Conservation (phyloP, 495 filamentous ascomycete species). For the Niebla homalea region DNA sequence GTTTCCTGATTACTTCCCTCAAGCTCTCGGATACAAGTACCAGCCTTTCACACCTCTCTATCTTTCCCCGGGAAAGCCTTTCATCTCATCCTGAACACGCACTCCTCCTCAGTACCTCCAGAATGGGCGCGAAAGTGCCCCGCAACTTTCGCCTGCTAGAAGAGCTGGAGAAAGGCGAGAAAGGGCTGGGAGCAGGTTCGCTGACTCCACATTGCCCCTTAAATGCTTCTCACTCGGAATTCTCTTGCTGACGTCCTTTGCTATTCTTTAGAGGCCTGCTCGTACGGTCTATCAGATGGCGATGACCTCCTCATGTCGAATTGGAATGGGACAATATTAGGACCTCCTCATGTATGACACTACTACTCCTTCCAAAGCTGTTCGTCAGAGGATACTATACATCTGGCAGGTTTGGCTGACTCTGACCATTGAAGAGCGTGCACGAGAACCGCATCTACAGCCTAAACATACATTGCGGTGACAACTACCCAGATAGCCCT, state of each 20-base stretch:
- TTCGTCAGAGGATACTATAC: neutral
- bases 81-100: neutral
- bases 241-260: neutral
- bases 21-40: too few relatives aligned
- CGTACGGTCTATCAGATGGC: constrained; percentile 86
- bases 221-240: neutral
- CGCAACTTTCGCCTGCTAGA: constrained; percentile 92
- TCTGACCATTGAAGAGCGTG: constrained; percentile 46
- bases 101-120: neutral
- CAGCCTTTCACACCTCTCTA: too few relatives aligned
- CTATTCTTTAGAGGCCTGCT: constrained; percentile 65
- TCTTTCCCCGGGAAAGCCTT: too few relatives aligned
- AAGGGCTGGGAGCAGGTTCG: constrained; percentile 82
- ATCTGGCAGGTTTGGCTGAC: constrained; percentile 6
- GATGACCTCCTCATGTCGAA: constrained; percentile 95
- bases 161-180: constrained; percentile 98
- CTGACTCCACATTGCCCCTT: constrained; percentile 2
- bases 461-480: constrained; percentile 90
- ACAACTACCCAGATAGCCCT: constrained; percentile 76
- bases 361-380: neutral
- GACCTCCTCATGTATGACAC: constrained; percentile 76
- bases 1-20: too few relatives aligned
- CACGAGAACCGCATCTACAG: constrained; percentile 99
- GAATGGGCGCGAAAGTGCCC: constrained; percentile 73
- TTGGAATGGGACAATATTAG: constrained; percentile 96